These are phyloP conservation scores for Thalassiosira exigua DNA, from an alignment of 352 stramenopile species.

Conservation along the genomic window DNA sequence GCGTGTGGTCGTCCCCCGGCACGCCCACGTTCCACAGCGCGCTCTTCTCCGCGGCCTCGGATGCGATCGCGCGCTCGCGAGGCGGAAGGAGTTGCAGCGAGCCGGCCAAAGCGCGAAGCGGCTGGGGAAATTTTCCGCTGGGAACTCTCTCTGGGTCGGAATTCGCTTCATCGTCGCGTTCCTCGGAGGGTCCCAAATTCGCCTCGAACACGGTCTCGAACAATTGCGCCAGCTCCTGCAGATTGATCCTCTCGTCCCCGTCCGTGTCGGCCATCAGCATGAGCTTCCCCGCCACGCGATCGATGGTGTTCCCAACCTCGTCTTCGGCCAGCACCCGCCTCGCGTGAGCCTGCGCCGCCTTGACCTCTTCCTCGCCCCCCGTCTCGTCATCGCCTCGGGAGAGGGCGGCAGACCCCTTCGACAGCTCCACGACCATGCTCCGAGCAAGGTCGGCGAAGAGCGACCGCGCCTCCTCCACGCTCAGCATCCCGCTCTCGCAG, in stretches of 20 bases:
- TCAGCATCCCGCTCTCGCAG: conserved; percentile 54
- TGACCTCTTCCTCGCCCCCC: conserved; percentile 6
- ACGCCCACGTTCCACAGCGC: conserved; percentile 60
- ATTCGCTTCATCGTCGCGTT: background rate
- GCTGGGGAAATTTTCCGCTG: conserved; percentile 58
- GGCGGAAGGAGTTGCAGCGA: conserved; percentile 67
- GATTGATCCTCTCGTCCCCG: conserved; percentile 55
- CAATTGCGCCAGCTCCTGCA: conserved; percentile 64
- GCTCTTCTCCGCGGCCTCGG: conserved; percentile 37
- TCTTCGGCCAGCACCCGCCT: conserved; percentile 56
- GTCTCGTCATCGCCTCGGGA: background rate
- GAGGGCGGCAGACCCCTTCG: conserved; percentile 19
- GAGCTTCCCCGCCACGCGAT: conserved; percentile 62
- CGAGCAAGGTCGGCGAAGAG: conserved; percentile 64
- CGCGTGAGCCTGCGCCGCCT: conserved; percentile 54
- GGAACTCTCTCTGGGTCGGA: too few species aligned
- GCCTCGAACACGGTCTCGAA: conserved; percentile 68
- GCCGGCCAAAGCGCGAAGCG: conserved; percentile 61
- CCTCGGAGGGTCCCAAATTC: conserved; percentile 20
- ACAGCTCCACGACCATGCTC: conserved; percentile 62
- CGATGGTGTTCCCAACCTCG: conserved; percentile 64
- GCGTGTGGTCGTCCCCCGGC: conserved; percentile 69
- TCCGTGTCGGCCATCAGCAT: conserved; percentile 58
- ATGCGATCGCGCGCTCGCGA: conserved; percentile 30
- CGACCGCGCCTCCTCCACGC: conserved; percentile 48